Evolutionary conservation across 2,329 filamentous ascomycete genomes (phyloP).

Genomic region (Aspergillus candidus): DNA sequence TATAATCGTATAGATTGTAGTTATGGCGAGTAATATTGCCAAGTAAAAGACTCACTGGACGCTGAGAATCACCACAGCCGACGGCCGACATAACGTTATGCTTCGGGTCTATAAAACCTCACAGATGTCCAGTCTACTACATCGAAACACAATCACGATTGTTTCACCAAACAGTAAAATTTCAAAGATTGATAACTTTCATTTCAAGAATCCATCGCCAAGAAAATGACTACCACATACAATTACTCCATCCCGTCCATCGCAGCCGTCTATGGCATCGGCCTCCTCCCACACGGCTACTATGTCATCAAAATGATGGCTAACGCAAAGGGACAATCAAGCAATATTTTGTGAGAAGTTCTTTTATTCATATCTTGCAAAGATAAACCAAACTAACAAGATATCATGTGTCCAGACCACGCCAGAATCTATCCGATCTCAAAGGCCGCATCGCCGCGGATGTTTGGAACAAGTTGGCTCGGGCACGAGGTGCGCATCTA

Average conservation of each 20-base stretch:
- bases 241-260: conserved; percentile 30
- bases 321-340: conserved; percentile 23
- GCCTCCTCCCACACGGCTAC: conserved; percentile 26
- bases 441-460: conserved; percentile 21
- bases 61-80: no score
- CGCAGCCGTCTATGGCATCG: conserved; percentile 25
- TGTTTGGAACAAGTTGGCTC: conserved; percentile 20
- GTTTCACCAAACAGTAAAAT: no score
- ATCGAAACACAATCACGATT: no score
- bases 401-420: conserved; percentile 16
- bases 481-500: conserved; percentile 27
- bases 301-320: conserved; percentile 27
- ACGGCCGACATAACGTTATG: no score
- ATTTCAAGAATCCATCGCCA: no score
- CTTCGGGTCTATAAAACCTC: no score
- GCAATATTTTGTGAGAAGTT: conserved; percentile 20
- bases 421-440: conserved; percentile 26
- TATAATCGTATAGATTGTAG: no score
- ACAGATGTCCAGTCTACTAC: no score
- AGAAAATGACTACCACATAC: not conserved
- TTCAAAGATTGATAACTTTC: no score
- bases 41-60: no score
- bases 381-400: not conserved
- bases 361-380: not conserved
- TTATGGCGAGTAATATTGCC: no score